A percentile compares a stretch with the other conserved stretches of the same genome.
Evolutionary conservation across 495 filamentous ascomycete genomes (phyloP).

Genomic region (Penicillium egyptiacum): DNA sequence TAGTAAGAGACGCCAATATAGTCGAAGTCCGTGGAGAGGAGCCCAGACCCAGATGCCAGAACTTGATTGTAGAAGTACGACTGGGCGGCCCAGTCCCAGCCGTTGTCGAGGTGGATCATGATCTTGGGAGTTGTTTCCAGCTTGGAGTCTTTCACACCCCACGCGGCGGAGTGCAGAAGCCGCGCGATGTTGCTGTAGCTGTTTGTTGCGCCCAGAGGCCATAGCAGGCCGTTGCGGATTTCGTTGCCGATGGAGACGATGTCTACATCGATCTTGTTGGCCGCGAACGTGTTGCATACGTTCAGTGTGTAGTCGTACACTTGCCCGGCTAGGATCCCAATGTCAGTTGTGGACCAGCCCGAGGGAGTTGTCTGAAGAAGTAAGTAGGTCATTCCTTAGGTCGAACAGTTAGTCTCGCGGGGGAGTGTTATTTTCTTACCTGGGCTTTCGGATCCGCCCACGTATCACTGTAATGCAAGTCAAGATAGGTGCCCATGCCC

Average conservation of each 20-base stretch:
- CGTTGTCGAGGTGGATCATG: conserved; percentile 69
- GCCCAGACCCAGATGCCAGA: conserved; percentile 47
- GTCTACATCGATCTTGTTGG: conserved; percentile 51
- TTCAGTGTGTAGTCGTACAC: conserved; percentile 66
- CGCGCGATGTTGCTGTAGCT: conserved; percentile 59
- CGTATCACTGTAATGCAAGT: conserved; percentile 71
- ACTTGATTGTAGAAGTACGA: conserved; percentile 61
- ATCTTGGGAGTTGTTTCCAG: conserved; percentile 58
- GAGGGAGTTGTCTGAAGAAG: conserved; percentile 49
- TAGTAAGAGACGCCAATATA: conserved; percentile 71
- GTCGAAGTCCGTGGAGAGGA: conserved; percentile 60
- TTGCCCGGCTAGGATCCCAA: conserved; percentile 58
- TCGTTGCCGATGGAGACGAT: conserved; percentile 72
- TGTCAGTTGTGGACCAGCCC: conserved; percentile 58
- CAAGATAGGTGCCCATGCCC: conserved; percentile 64
- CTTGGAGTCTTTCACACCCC: conserved; percentile 60
- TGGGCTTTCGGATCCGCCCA: conserved; percentile 55
- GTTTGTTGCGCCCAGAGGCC: conserved; percentile 56
- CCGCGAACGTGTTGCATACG: conserved; percentile 59
- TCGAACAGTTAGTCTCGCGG: not conserved
- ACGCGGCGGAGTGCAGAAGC: conserved; percentile 61
- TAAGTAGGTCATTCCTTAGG: not conserved
- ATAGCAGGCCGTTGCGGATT: conserved; percentile 62
- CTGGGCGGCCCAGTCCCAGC: conserved; percentile 66
- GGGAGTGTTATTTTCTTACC: conserved; percentile 19